Base-by-base conservation (phyloP, 2,329 filamentous ascomycete genomes). In the Penicillium digitatum region DNA sequence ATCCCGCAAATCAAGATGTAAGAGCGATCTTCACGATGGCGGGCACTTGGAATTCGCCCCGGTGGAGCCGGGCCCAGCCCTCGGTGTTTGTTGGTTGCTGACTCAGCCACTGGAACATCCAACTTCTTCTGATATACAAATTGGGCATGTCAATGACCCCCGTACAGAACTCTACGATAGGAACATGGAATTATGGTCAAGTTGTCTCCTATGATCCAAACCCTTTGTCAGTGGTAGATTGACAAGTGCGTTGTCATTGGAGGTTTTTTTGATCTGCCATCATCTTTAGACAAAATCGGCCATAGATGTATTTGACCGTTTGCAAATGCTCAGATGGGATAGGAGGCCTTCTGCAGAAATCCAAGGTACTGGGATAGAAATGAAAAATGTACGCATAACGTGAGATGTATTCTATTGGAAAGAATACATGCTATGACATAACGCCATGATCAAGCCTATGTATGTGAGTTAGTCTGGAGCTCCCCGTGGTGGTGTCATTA, bases 221-320 rank as follows among this genome's bases (percentile, higher is more conserved):
- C 22, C 47, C 52, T 44, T 52, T 35, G 40, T 20, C 49, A 42
- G 54, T 43, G 39, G 9, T 12, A 34, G 11, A 20, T 45, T 24
- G 48, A 40, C 46, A 39, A 55, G 60, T 57, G 66, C 60, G 48
- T 47, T 48, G 57, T 48, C 37, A 48, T 63, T 43, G 40, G 54
- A 53, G n/a, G 6, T 24, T n/a, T 35, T 62, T 35, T 62, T 68
- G 53, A 71, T 79, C 63, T 79, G 58, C 77, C 77, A 79, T 76
- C 75, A 68, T 70, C 71, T 79, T 77, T 79, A 79, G 77, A 74
- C 73, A 67, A 51, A 70, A 72, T 71, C 66, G 69, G 67, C 71
- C 69, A 75, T 71, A 56, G 68, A 57, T 42, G 35, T 45, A 56
- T 40, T 40, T 8, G 38, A 40, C 51, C 57, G 66, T 50, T 60